phyloP scores from a whole-genome alignment of 805 yeast genomes.

The Grigorovia transvaalensis region DNA sequence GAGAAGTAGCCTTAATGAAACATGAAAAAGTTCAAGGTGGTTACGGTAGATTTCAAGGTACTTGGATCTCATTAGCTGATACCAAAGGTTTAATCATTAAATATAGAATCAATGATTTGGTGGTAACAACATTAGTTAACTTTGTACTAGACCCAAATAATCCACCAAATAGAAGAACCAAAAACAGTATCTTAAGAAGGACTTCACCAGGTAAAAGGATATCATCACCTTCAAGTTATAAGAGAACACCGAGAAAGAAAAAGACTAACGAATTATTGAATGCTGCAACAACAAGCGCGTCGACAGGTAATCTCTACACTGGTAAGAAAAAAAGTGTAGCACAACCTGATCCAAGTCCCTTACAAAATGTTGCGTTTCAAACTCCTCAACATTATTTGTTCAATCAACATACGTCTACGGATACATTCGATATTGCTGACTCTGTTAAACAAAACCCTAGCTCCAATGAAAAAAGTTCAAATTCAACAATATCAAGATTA shows the following conservation, averaged over 20 bases:
- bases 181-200: slow-evolving; percentile 26
- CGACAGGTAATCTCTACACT: slow-evolving; percentile 4
- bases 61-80: slow-evolving; percentile 67
- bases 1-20: slow-evolving; percentile 57
- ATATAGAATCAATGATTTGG: slow-evolving; percentile 40
- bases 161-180: slow-evolving; percentile 34
- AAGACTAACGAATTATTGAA: slow-evolving; percentile 6
- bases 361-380: slow-evolving; percentile 26
- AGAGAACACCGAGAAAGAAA: slow-evolving; percentile 26
- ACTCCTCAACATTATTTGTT: slow-evolving; percentile 24
- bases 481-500: slow-evolving; percentile 9
- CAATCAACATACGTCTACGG: neutral
- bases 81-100: slow-evolving; percentile 49
- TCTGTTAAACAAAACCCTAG: neutral
- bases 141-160: slow-evolving; percentile 41
- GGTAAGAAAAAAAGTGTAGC: slow-evolving; percentile 3
- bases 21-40: slow-evolving; percentile 83
- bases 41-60: slow-evolving; percentile 75
- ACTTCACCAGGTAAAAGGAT: slow-evolving; percentile 26
- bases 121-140: slow-evolving; percentile 42
- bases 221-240: slow-evolving; percentile 28
- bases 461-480: slow-evolving; percentile 3
- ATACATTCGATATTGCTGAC: neutral
- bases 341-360: slow-evolving; percentile 27
- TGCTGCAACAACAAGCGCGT: neutral